These are phyloP conservation scores for Cyclotella atomus DNA, from an alignment of 108 stramenopile species.

Conservation along the genomic window DNA sequence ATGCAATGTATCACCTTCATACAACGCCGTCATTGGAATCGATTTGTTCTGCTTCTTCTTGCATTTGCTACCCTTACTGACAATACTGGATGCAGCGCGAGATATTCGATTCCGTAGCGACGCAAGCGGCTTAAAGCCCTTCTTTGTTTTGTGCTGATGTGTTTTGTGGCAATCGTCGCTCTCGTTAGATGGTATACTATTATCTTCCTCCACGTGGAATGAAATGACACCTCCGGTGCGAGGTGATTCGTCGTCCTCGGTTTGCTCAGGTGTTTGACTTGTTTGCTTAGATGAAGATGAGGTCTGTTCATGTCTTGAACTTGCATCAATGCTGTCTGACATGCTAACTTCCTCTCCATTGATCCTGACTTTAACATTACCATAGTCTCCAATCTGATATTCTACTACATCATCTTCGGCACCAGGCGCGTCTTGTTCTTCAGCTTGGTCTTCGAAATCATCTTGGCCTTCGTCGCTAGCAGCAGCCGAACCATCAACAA, in stretches of 20 bases:
- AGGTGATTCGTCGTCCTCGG: not conserved
- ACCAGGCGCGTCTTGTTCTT: not conserved
- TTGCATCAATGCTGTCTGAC: not conserved
- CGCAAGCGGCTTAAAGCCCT: not conserved
- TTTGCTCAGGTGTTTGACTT: not conserved
- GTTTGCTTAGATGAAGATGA: not conserved
- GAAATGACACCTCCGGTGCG: not conserved
- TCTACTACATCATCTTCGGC: not conserved
- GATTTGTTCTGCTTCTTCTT: not conserved
- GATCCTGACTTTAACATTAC: not conserved
- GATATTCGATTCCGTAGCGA: not conserved
- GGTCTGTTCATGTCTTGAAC: not conserved
- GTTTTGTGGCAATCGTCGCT: not conserved
- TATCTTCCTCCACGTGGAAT: constrained; percentile 9
- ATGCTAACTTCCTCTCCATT: not conserved
- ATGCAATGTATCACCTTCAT: not conserved
- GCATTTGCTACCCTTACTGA: not conserved
- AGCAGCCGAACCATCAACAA: not conserved
- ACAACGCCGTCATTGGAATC: not conserved
- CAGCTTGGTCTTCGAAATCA: not conserved
- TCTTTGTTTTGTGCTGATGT: not conserved
- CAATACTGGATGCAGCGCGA: not conserved
- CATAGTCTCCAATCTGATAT: not conserved
- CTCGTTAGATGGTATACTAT: constrained; percentile 19
- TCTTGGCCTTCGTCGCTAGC: not conserved